Evolutionary conservation across 495 filamentous ascomycete genomes (phyloP).

Genomic region (Aspergillus asperescens): DNA sequence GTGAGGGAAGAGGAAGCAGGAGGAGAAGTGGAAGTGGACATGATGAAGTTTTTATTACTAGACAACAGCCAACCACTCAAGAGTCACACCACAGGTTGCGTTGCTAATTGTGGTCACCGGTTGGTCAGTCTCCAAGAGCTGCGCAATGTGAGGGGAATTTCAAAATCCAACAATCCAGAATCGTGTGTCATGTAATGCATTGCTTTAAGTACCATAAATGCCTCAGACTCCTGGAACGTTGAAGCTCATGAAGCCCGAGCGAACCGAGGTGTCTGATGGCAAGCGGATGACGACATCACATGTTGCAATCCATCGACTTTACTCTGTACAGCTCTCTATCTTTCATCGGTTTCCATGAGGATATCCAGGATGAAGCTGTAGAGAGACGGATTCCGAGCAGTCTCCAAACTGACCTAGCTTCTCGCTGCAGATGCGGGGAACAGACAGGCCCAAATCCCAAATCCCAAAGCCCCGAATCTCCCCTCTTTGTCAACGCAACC

Average conservation of each 20-base stretch:
- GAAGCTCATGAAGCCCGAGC: slow-evolving; percentile 1
- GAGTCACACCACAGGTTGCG: slow-evolving; percentile 21
- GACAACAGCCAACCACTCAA: background rate
- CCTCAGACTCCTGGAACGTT: background rate
- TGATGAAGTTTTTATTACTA: slow-evolving; percentile 14
- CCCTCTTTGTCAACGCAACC: too few species aligned
- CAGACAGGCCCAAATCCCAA: too few species aligned
- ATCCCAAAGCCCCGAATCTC: slow-evolving; percentile 6
- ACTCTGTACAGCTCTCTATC: background rate
- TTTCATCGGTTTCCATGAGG: too few species aligned
- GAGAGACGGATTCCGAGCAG: too few species aligned
- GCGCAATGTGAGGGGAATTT: slow-evolving; percentile 1
- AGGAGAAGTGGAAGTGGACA: slow-evolving; percentile 17
- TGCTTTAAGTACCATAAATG: slow-evolving; percentile 6
- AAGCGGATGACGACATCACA: slow-evolving; percentile 9
- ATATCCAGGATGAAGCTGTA: too few species aligned
- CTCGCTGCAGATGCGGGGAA: slow-evolving; percentile 1
- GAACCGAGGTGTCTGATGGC: slow-evolving; percentile 5
- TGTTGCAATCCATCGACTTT: background rate
- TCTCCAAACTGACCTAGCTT: too few species aligned
- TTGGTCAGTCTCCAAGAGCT: background rate
- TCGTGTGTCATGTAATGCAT: background rate
- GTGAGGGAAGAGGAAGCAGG: slow-evolving; percentile 19
- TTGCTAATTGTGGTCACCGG: slow-evolving; percentile 29
- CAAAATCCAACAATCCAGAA: background rate